These are phyloP conservation scores for Phytophthora palmivora DNA, from an alignment of 352 stramenopile genomes.

Conservation along the genomic window DNA sequence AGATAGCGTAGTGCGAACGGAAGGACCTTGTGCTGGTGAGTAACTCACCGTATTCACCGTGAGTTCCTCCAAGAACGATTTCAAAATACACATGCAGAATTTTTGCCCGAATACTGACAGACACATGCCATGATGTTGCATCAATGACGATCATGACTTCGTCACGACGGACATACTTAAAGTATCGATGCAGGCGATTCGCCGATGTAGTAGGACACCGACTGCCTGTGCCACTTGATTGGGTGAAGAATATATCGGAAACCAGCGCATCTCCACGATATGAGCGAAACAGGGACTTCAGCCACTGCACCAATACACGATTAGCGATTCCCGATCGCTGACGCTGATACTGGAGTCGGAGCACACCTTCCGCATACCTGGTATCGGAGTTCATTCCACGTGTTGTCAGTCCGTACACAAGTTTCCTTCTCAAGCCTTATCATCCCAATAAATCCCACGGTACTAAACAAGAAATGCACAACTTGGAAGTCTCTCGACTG, in stretches of 20 bases:
- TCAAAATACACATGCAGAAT: constrained; percentile 1
- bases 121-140: background rate
- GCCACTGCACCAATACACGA: no score
- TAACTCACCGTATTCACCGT: no score
- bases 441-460: no score
- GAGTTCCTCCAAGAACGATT: background rate
- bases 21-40: background rate
- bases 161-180: background rate
- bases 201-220: background rate
- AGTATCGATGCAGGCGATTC: background rate
- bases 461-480: no score
- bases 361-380: no score
- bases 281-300: background rate
- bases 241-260: background rate
- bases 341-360: no score
- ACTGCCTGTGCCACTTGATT: background rate
- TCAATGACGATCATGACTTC: constrained; percentile 1
- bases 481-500: no score
- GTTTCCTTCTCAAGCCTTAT: no score
- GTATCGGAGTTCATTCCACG: no score
- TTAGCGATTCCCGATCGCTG: no score
- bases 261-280: background rate
- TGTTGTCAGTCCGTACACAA: no score
- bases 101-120: constrained; percentile 1
- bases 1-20: background rate